A percentile compares a stretch with the other conserved stretches of the same genome.
Evolutionary conservation across 495 filamentous ascomycete genomes (phyloP).

Genomic region (Copromyces sp.): DNA sequence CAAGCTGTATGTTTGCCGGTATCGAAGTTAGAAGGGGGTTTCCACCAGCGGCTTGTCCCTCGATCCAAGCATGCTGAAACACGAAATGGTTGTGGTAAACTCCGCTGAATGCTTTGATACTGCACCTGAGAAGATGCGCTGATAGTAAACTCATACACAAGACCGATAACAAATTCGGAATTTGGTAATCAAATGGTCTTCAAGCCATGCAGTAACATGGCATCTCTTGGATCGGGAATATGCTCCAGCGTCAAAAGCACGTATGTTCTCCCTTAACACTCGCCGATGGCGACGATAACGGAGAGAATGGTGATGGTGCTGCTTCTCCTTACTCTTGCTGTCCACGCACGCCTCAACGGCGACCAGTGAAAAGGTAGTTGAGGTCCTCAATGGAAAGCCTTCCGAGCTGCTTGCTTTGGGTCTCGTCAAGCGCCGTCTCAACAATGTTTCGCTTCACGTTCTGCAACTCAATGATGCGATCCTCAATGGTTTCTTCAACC

Average conservation of each 20-base stretch:
- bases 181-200: neutral
- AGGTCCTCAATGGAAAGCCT: conserved; percentile 55
- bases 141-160: neutral
- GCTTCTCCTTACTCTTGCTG: neutral
- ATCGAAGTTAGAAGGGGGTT: neutral
- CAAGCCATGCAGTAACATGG: neutral
- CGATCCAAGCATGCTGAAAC: neutral
- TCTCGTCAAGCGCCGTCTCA: conserved; percentile 73
- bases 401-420: conserved; percentile 51
- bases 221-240: neutral
- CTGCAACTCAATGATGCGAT: conserved; percentile 80
- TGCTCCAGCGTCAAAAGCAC: neutral
- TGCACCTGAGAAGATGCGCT: neutral
- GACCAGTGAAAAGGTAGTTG: conserved; percentile 56
- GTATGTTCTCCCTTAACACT: neutral
- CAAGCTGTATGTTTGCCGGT: neutral
- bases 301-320: neutral
- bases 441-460: conserved; percentile 74
- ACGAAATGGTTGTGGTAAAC: neutral
- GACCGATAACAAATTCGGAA: neutral
- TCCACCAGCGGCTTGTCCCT: neutral
- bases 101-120: neutral
- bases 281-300: neutral
- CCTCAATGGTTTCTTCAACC: conserved; percentile 72
- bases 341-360: neutral